Percentiles rank a stretch among this genome's conserved stretches.
phyloP scores from a whole-genome alignment of 768 basidiomycete genomes.

The Rubroboletus satanas region DNA sequence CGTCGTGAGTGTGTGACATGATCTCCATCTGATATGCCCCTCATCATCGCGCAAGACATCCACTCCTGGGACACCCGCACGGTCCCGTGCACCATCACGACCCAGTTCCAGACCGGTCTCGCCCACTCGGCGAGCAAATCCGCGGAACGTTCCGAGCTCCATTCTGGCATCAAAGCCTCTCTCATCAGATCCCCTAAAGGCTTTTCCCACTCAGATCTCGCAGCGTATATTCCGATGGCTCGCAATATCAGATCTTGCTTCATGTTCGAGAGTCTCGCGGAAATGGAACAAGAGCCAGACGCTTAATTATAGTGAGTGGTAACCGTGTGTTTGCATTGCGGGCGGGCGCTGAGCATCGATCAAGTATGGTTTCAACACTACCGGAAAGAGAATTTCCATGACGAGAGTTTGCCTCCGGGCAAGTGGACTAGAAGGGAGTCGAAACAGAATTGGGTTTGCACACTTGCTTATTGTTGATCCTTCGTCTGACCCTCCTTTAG shows the following conservation, averaged over 20 bases:
- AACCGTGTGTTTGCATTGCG: not conserved
- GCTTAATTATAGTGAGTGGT: constrained; percentile 74
- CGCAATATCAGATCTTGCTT: constrained; percentile 60
- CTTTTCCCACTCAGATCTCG: constrained; percentile 75
- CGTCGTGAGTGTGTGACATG: constrained; percentile 48
- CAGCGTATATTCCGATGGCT: constrained; percentile 72
- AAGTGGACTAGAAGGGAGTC: constrained; percentile 94
- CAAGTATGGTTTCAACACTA: constrained; percentile 94
- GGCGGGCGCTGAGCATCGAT: constrained; percentile 1
- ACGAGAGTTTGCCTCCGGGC: constrained; percentile 69
- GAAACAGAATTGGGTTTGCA: constrained; percentile 81
- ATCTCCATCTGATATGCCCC: constrained; percentile 5
- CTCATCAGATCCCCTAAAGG: constrained; percentile 57
- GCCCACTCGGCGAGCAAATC: constrained; percentile 25
- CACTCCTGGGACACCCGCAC: constrained; percentile 60
- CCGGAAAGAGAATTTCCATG: constrained; percentile 82
- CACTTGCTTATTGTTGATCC: constrained; percentile 5
- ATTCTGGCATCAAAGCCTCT: constrained; percentile 19
- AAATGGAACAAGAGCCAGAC: constrained; percentile 90
- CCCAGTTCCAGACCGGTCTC: constrained; percentile 45
- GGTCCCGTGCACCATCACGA: constrained; percentile 52
- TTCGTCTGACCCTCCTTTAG: constrained; percentile 33
- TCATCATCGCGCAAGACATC: constrained; percentile 47
- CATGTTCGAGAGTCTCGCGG: constrained; percentile 75
- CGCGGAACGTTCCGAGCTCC: constrained; percentile 27